phyloP scores from a whole-genome alignment of 805 yeast species.

The Metschnikowia cerradonensis region DNA sequence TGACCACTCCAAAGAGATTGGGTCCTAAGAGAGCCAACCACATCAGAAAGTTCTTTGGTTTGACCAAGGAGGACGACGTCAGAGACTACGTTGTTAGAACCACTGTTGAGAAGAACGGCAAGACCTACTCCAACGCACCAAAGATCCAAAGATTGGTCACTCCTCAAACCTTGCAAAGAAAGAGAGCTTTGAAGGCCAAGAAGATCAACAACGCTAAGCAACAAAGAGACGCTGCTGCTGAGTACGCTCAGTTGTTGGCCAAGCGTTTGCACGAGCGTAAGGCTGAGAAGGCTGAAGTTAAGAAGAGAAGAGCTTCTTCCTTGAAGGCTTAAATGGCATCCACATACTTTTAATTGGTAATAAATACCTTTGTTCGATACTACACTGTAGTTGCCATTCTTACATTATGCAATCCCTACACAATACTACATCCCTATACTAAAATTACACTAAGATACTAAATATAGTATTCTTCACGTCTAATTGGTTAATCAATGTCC shows the following conservation, averaged over 20 bases:
- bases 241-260: slow-evolving; percentile 98
- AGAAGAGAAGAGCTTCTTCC: slow-evolving; percentile 99
- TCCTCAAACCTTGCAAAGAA: slow-evolving; percentile 98
- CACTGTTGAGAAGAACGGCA: slow-evolving; percentile 96
- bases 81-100: slow-evolving; percentile 89
- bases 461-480: too few relatives aligned
- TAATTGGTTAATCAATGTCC: too few relatives aligned
- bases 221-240: slow-evolving; percentile 99
- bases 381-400: neutral
- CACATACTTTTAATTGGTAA: slow-evolving; percentile 17
- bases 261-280: slow-evolving; percentile 97
- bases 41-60: slow-evolving; percentile 99
- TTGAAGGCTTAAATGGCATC: slow-evolving; percentile 67
- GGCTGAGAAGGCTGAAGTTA: slow-evolving; percentile 97
- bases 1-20: slow-evolving; percentile 95
- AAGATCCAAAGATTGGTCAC: slow-evolving; percentile 99
- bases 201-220: slow-evolving; percentile 97
- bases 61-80: slow-evolving; percentile 89
- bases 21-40: slow-evolving; percentile 99
- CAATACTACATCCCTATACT: too few relatives aligned
- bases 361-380: slow-evolving; percentile 16
- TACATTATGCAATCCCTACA: too few relatives aligned
- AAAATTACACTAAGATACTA: too few relatives aligned
- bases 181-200: slow-evolving; percentile 91
- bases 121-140: slow-evolving; percentile 99